phyloP scores from a whole-genome alignment of 2,329 filamentous ascomycete species.

The Penicillium sp. region DNA sequence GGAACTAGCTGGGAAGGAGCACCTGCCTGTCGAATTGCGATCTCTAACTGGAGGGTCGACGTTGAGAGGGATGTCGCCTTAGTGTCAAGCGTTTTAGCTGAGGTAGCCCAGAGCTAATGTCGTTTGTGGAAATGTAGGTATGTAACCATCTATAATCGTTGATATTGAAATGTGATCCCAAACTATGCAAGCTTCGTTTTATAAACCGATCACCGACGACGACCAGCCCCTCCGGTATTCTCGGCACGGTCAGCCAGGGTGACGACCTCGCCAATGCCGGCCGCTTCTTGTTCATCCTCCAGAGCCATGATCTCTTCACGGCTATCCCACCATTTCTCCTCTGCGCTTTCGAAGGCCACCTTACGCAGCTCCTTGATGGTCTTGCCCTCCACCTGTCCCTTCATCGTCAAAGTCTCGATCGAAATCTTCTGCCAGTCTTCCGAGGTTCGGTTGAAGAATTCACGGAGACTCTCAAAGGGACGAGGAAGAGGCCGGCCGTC shows the following conservation, averaged over 20 bases:
- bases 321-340: conserved; percentile 98
- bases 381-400: conserved; percentile 53
- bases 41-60: conserved; percentile 78
- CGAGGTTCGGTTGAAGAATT: conserved; percentile 85
- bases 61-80: conserved; percentile 60
- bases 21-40: conserved; percentile 73
- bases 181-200: neutral
- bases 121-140: neutral
- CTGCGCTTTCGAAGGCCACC: conserved; percentile 80
- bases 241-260: conserved; percentile 69
- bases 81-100: conserved; percentile 59
- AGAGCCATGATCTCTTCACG: conserved; percentile 85
- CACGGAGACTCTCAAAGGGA: conserved; percentile 83
- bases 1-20: conserved; percentile 71
- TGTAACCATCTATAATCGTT: neutral
- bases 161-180: neutral
- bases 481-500: conserved; percentile 71
- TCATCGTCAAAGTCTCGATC: conserved; percentile 67
- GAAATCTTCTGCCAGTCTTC: conserved; percentile 86
- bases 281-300: conserved; percentile 94
- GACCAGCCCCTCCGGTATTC: conserved; percentile 44
- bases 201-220: conserved; percentile 38
- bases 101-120: conserved; percentile 35
- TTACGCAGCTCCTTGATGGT: conserved; percentile 88
- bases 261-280: conserved; percentile 90